Conservation (phyloP, 2,329 filamentous ascomycete species). For the Stagonosporopsis cucurbitacearum region DNA sequence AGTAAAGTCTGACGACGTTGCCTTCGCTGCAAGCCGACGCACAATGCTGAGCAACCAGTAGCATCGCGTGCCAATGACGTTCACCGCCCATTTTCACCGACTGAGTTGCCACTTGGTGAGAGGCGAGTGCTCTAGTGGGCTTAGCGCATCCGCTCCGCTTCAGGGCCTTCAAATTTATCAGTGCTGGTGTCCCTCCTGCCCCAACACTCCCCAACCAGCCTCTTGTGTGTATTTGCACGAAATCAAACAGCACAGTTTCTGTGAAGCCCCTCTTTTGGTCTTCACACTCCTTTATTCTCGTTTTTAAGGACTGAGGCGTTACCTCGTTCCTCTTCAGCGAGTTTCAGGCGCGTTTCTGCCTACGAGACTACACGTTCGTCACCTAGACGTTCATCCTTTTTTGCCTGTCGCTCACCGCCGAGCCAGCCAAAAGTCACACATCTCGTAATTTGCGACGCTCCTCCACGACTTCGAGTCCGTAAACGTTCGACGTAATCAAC, state of each 20-base stretch:
- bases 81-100: constrained; percentile 39
- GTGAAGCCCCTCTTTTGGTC: constrained; percentile 52
- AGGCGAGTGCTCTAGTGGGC: constrained; percentile 25
- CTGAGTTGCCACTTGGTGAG: constrained; percentile 25
- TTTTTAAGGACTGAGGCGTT: constrained; percentile 48
- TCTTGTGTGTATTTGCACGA: constrained; percentile 42
- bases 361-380: constrained; percentile 43
- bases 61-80: constrained; percentile 21
- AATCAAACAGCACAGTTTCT: constrained; percentile 37
- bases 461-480: constrained; percentile 13
- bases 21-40: constrained; percentile 8
- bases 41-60: constrained; percentile 18
- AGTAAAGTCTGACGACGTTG: constrained; percentile 4
- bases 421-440: constrained; percentile 32
- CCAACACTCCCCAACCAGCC: constrained; percentile 39
- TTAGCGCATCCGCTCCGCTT: constrained; percentile 26
- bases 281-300: constrained; percentile 51
- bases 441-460: constrained; percentile 26
- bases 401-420: constrained; percentile 42
- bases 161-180: constrained; percentile 33
- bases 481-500: constrained; percentile 15
- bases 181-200: constrained; percentile 29
- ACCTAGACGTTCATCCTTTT: constrained; percentile 29
- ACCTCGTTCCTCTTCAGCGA: constrained; percentile 47
- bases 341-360: constrained; percentile 52